Conservation (phyloP, 805 yeast species). For the Lipomyces orientalis region DNA sequence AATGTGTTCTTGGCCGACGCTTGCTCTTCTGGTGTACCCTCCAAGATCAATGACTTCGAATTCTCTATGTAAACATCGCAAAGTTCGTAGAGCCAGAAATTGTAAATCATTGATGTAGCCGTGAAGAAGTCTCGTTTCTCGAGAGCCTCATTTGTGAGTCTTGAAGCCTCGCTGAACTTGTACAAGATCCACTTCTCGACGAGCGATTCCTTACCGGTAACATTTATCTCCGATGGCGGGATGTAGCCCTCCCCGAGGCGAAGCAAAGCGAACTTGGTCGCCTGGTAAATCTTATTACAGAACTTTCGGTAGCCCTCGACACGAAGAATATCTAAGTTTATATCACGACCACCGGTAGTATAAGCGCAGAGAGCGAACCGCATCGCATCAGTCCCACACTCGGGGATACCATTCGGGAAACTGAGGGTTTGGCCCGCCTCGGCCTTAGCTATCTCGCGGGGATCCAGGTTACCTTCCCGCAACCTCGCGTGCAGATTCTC, state of each 20-base stretch:
- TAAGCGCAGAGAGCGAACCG: slow-evolving; percentile 98
- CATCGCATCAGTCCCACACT: slow-evolving; percentile 99
- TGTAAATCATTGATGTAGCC: slow-evolving; percentile 84
- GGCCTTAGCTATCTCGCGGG: slow-evolving; percentile 85
- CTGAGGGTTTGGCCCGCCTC: slow-evolving; percentile 84
- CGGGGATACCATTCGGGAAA: slow-evolving; percentile 97
- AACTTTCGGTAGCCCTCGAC: slow-evolving; percentile 99
- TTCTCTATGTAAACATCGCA: slow-evolving; percentile 99
- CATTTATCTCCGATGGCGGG: slow-evolving; percentile 69
- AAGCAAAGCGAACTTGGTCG: slow-evolving; percentile 94
- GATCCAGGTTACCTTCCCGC: slow-evolving; percentile 81
- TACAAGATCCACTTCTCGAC: slow-evolving; percentile 98
- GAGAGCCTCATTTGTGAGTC: slow-evolving; percentile 65
- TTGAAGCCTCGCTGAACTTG: slow-evolving; percentile 74
- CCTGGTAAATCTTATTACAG: slow-evolving; percentile 99
- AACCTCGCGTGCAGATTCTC: slow-evolving; percentile 80
- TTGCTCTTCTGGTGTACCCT: slow-evolving; percentile 80
- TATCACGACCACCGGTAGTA: slow-evolving; percentile 98
- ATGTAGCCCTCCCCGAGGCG: slow-evolving; percentile 86
- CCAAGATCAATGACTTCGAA: slow-evolving; percentile 88
- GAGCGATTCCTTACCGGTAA: slow-evolving; percentile 81
- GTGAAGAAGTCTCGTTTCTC: slow-evolving; percentile 89
- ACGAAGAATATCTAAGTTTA: slow-evolving; percentile 92
- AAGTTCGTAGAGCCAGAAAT: slow-evolving; percentile 91
- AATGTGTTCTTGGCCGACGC: slow-evolving; percentile 92